A percentile compares a stretch with the other conserved stretches of the same genome.
Conservation (phyloP, 2,329 filamentous ascomycete genomes). For the Microcyclosporella mali region DNA sequence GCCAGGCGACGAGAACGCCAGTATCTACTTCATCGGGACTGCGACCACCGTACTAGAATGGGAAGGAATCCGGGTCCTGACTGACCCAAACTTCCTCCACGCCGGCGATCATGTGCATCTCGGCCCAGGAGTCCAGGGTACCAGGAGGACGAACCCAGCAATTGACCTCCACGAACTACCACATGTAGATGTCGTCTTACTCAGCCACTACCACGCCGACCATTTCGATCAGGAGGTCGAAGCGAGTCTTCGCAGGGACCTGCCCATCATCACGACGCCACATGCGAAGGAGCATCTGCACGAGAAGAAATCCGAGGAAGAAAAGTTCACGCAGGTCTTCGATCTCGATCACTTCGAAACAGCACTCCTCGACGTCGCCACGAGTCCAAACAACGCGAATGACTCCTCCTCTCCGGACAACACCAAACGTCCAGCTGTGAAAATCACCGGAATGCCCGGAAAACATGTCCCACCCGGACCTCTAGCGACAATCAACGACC, state of each 20-base stretch:
- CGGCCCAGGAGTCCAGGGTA: slow-evolving; percentile 55
- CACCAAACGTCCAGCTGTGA: slow-evolving; percentile 42
- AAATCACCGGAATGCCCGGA: slow-evolving; percentile 58
- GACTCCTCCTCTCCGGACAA: slow-evolving; percentile 5
- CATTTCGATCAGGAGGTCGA: slow-evolving; percentile 53
- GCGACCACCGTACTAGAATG: slow-evolving; percentile 53
- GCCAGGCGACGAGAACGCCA: slow-evolving; percentile 36
- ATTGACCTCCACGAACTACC: slow-evolving; percentile 56
- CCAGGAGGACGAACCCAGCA: slow-evolving; percentile 53
- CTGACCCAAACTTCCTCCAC: slow-evolving; percentile 60
- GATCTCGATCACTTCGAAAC: slow-evolving; percentile 53
- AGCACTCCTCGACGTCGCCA: slow-evolving; percentile 41
- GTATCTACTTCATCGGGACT: slow-evolving; percentile 51
- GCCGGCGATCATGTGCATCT: slow-evolving; percentile 61
- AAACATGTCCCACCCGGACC: slow-evolving; percentile 52
- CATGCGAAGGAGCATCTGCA: slow-evolving; percentile 53
- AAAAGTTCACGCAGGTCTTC: slow-evolving; percentile 51
- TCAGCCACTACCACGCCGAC: slow-evolving; percentile 60
- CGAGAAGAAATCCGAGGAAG: slow-evolving; percentile 36
- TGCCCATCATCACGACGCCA: slow-evolving; percentile 59
- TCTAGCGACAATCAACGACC: slow-evolving; percentile 42
- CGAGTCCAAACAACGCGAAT: not conserved
- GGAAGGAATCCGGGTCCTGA: slow-evolving; percentile 49
- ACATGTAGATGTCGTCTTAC: slow-evolving; percentile 52
- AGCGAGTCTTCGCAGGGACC: slow-evolving; percentile 43